Base-by-base conservation (phyloP, 1,139 yeast species). In the Cylindricascospora bacillispora region DNA sequence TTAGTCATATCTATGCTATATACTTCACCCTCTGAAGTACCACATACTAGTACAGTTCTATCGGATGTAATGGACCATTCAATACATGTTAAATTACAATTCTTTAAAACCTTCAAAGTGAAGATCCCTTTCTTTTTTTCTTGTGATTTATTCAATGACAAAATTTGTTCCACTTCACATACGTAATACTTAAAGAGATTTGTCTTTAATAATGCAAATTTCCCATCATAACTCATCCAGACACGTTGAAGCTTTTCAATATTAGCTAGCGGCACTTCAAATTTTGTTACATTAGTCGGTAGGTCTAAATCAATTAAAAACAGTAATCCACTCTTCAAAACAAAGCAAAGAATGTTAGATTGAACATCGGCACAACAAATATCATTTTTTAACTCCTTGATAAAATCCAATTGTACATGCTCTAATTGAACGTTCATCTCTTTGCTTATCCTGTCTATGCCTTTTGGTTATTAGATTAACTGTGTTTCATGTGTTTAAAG, bases 401-500 rank as follows among this genome's bases (percentile, higher is more conserved):
- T 38, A 25, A 49, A 49, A 13, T 46, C 49, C 25, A 51, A 34
- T 27, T 47, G 49, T 3, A 51, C 52, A 40, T 50, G 52, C 33
- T 51, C 56, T 11, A 49, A 37, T 15, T 37, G 40, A 5, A 45
- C 47, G 5, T 47, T 39, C 52, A 49, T 43, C 6, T 5, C 17
- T 2, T n/a, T n/a, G n/a, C n/a, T n/a, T n/a, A n/a, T n/a, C n/a
- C n/a, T n/a, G n/a, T n/a, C n/a, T n/a, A n/a, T n/a, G n/a, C n/a
- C n/a, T n/a, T n/a, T n/a, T n/a, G n/a, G n/a, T n/a, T n/a, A n/a
- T n/a, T n/a, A n/a, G n/a, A n/a, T n/a, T n/a, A n/a, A n/a, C n/a
- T n/a, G n/a, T n/a, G n/a, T n/a, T n/a, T n/a, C n/a, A n/a, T n/a
- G n/a, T n/a, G n/a, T n/a, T n/a, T n/a, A n/a, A n/a, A n/a, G n/a